Percentiles rank a stretch among this genome's conserved stretches.
phyloP scores from a whole-genome alignment of 805 yeast genomes.

The Saturnispora galanensis region DNA sequence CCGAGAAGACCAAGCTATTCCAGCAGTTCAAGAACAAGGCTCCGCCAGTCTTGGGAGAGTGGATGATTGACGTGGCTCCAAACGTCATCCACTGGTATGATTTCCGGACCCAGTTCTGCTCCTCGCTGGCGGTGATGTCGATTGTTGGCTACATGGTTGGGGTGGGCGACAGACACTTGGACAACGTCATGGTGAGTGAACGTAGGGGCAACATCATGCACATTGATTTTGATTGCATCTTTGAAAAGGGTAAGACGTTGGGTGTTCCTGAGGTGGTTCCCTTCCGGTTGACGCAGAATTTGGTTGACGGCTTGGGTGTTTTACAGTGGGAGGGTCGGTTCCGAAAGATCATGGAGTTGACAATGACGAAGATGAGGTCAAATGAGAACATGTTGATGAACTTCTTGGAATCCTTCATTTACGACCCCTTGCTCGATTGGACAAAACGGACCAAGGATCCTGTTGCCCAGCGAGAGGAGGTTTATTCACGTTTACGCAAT shows the following conservation, averaged over 20 bases:
- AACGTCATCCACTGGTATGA: conserved; percentile 84
- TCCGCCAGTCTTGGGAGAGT: conserved; percentile 69
- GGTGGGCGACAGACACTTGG: conserved; percentile 94
- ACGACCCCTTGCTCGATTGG: conserved; percentile 89
- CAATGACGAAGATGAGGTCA: conserved; percentile 57
- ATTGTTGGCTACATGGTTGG: conserved; percentile 93
- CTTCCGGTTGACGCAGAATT: conserved; percentile 78
- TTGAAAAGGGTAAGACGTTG: conserved; percentile 70
- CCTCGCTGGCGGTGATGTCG: conserved; percentile 92
- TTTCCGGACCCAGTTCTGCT: conserved; percentile 61
- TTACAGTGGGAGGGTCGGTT: conserved; percentile 86
- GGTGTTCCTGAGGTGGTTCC: conserved; percentile 91
- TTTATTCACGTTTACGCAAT: conserved; percentile 60
- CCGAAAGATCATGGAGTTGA: conserved; percentile 76
- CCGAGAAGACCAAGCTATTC: conserved; percentile 29
- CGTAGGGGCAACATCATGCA: conserved; percentile 74
- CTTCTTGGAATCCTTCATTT: conserved; percentile 81
- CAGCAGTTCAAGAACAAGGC: conserved; percentile 26
- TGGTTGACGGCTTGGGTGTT: conserved; percentile 80
- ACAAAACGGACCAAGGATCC: conserved; percentile 25
- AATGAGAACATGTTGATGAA: conserved; percentile 84
- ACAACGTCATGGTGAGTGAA: conserved; percentile 69
- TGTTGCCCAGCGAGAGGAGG: conserved; percentile 32
- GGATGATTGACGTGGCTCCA: conserved; percentile 85
- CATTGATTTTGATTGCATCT: conserved; percentile 94